These are phyloP conservation scores for Gracilaria vermiculophylla DNA, from an alignment of 23 red algal species.

Conservation along the genomic window DNA sequence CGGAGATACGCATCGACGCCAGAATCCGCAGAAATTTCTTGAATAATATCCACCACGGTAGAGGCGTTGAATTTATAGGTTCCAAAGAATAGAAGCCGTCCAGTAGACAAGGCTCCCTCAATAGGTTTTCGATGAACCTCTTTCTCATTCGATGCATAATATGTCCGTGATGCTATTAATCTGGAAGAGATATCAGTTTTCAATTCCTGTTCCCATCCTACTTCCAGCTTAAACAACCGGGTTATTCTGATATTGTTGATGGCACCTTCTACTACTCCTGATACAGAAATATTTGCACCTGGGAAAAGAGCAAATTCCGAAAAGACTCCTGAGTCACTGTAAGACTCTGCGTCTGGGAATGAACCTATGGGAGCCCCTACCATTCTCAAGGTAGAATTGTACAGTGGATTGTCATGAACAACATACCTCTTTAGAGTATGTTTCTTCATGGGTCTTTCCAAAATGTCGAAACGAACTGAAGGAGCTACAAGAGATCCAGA, in stretches of 20 bases:
- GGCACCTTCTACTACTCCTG: background rate
- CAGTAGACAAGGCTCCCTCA: background rate
- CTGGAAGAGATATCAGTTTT: constrained; percentile 4
- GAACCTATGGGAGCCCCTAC: background rate
- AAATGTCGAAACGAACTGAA: background rate
- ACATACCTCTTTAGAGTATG: background rate
- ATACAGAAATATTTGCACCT: background rate
- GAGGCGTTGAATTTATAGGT: background rate
- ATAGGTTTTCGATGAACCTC: background rate
- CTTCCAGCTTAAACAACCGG: background rate
- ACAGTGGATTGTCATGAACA: background rate
- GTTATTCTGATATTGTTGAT: constrained; percentile 9
- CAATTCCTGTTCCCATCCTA: background rate
- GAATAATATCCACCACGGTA: background rate
- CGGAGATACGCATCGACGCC: background rate
- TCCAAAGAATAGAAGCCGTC: background rate
- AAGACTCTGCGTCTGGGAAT: background rate
- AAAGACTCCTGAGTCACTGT: background rate
- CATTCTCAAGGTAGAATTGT: background rate
- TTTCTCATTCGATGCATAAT: background rate
- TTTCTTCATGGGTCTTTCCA: background rate
- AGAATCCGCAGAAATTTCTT: background rate
- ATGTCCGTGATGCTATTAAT: background rate
- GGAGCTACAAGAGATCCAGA: background rate
- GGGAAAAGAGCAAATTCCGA: background rate